phyloP scores from a whole-genome alignment of 202 grass and related monocot species.

The Saccharum hybrid region DNA sequence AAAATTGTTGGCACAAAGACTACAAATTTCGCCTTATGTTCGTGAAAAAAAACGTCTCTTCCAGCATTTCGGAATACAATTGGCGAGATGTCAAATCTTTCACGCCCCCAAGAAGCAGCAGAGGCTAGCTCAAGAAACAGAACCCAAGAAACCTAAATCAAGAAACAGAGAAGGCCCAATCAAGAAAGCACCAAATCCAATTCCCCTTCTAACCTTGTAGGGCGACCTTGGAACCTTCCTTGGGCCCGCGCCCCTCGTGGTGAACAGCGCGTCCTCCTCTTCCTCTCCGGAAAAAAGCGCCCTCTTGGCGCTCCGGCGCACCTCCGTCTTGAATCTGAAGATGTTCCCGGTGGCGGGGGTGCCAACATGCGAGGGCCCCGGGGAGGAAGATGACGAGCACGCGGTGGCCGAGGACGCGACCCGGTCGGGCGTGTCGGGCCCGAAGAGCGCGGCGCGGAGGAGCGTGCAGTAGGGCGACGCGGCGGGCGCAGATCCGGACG shows the following conservation, averaged over 20 bases:
- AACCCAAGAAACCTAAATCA: constrained; percentile 11
- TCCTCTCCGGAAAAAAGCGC: constrained; percentile 52
- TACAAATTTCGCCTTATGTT: not conserved
- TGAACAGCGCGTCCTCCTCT: constrained; percentile 64
- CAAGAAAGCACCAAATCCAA: constrained; percentile 28
- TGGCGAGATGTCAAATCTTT: constrained; percentile 33
- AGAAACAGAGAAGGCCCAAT: constrained; percentile 25
- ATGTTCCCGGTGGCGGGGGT: constrained; percentile 69
- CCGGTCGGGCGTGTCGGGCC: constrained; percentile 64
- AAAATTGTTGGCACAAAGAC: not conserved
- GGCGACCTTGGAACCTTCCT: constrained; percentile 88
- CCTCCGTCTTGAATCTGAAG: constrained; percentile 92
- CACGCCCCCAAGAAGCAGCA: not conserved
- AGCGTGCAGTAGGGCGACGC: constrained; percentile 69
- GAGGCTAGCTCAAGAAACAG: constrained; percentile 12
- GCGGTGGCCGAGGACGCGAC: constrained; percentile 70
- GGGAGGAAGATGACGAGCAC: constrained; percentile 58
- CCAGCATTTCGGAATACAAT: not conserved
- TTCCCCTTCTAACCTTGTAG: constrained; percentile 61
- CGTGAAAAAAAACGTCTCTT: constrained; percentile 10
- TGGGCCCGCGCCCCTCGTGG: constrained; percentile 43
- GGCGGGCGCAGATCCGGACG: constrained; percentile 49
- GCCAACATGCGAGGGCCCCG: constrained; percentile 43
- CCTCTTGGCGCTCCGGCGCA: constrained; percentile 62
- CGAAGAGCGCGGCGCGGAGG: constrained; percentile 78